phyloP scores from a whole-genome alignment of 1,139 yeast species.

The Kodamaea arcana region DNA sequence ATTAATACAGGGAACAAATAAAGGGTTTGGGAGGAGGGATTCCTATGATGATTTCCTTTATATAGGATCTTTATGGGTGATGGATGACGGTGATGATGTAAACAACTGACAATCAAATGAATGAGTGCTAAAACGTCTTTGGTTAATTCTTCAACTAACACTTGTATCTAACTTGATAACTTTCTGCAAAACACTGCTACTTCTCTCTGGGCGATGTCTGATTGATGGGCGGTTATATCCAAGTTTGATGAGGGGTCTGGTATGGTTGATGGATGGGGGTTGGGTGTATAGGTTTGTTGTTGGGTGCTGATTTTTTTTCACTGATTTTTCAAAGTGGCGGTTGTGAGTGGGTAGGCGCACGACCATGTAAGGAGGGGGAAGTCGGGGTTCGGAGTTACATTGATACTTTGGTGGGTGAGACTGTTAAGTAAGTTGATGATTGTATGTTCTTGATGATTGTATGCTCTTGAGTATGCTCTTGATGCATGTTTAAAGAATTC shows the following conservation, averaged over 20 bases:
- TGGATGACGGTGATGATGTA: not conserved
- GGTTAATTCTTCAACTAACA: not conserved
- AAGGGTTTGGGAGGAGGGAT: too few species aligned
- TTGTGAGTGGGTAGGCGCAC: not conserved
- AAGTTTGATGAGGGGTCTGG: constrained; percentile 10
- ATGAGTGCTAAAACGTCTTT: constrained; percentile 18
- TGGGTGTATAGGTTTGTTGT: constrained; percentile 8
- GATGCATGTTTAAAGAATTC: too few species aligned
- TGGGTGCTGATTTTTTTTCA: constrained; percentile 11
- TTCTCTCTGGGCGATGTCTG: not conserved
- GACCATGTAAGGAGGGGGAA: not conserved
- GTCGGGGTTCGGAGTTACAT: too few species aligned
- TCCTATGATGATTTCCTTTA: too few species aligned
- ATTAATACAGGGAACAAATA: too few species aligned
- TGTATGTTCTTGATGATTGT: too few species aligned
- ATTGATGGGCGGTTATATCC: constrained; percentile 8
- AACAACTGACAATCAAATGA: constrained; percentile 19
- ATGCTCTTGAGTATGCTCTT: too few species aligned
- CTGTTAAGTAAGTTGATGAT: too few species aligned
- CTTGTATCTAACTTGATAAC: constrained; percentile 1
- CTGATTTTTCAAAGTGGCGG: constrained; percentile 15
- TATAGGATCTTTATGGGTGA: too few species aligned
- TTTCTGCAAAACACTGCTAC: constrained; percentile 1
- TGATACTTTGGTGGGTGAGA: too few species aligned
- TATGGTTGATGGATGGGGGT: constrained; percentile 9